Base-by-base conservation (phyloP, 306 rosid genomes). In the Prunus mongolica region DNA sequence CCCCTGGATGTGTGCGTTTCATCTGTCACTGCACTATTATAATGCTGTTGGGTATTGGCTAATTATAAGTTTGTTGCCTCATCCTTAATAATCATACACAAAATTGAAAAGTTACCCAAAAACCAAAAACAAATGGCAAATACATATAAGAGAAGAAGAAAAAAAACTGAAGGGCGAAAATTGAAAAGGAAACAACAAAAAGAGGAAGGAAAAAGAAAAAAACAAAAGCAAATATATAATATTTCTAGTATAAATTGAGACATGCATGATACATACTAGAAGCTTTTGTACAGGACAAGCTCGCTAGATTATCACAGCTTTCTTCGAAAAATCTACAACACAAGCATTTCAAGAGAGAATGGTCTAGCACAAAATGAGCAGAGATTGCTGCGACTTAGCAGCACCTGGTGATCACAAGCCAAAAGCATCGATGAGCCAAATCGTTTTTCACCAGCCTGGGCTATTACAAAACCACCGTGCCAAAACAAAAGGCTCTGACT, bases 351-450 rank as follows among this genome's bases (percentile, higher is more conserved):
- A 41, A 51, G 65, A 49, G 72, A 58, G 65, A 32, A 72, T 51
- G 44, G 72, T 14, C 58, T 49, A 49, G 56, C 46, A 12, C 67
- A 67, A 73, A 76, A 54, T 47, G 30, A 66, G 87, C 87, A 82
- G 82, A 73, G 55, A 64, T 60, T 60, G 67, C 91, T 78, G 83
- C 93, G 64, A 82, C 75, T 45, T 76, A 49, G 80, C 80, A 75
- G 72, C 80, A 62, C 73, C 24, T 72, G 70, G 79, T 49, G 65
- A 56, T 67, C 38, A 30, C 62, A 47, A 45, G 34, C 12, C 8
- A 51, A 38, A 51, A 71, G 63, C 56, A 58, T 22, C 54, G n/a
- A 56, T 14, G 57, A 25, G 12, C 28, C 47, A 54, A 67, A 76
- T 51, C 22, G 67, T 64, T 65, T 73, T 74, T 45, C 70, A 63